Evolutionary conservation across 768 basidiomycete species (phyloP).

Genomic region (Trametes sanguinea): DNA sequence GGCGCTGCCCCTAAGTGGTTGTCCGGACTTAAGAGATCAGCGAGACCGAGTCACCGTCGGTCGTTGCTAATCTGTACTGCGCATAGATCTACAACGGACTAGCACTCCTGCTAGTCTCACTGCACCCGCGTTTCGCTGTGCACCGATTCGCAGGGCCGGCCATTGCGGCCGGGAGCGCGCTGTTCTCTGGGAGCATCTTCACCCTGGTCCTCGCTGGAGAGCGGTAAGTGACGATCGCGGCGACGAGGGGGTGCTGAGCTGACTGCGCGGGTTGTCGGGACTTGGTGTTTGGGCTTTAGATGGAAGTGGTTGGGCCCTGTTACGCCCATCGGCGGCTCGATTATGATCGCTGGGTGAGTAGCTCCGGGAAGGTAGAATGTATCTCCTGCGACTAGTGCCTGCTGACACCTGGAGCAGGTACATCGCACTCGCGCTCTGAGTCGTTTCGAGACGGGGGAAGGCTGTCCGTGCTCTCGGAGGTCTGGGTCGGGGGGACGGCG

Average conservation of each 20-base stretch:
- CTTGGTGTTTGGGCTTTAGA: constrained; percentile 27
- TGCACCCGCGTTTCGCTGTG: constrained; percentile 58
- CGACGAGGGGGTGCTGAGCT: neutral
- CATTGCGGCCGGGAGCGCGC: constrained; percentile 52
- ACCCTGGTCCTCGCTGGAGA: constrained; percentile 52
- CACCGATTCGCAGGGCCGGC: constrained; percentile 72
- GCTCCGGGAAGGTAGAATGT: neutral
- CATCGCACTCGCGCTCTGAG: constrained; percentile 49
- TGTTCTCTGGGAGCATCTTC: constrained; percentile 70
- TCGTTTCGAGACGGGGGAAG: neutral
- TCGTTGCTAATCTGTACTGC: neutral
- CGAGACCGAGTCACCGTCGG: neutral
- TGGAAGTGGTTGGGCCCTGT: constrained; percentile 60
- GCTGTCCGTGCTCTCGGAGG: neutral
- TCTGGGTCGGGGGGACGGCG: neutral
- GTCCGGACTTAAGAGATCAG: too few species aligned
- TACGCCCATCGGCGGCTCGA: constrained; percentile 64
- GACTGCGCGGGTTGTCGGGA: neutral
- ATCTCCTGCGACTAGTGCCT: neutral
- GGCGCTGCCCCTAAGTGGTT: too few species aligned
- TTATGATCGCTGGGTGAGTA: constrained; percentile 70
- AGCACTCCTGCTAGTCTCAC: constrained; percentile 59
- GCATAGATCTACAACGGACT: constrained; percentile 69
- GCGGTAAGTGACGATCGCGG: constrained; percentile 35
- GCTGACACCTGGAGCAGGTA: constrained; percentile 43